Conservation (phyloP, 208 protist species). For the Trypanosoma avium region DNA sequence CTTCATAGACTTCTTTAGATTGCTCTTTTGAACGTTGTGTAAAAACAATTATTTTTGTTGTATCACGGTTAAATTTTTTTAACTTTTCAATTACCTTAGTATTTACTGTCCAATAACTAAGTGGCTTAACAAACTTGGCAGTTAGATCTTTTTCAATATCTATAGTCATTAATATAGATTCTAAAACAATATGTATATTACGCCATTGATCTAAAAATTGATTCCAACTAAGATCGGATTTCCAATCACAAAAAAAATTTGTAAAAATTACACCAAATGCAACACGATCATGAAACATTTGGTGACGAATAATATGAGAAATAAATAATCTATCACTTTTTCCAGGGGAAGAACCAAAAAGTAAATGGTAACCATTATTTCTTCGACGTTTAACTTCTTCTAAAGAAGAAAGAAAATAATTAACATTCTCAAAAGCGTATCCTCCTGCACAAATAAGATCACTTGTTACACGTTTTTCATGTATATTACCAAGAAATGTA, state of each 20-base stretch:
- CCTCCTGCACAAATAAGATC: conserved; percentile 1
- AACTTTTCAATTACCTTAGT: background rate
- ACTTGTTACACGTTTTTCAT: conserved; percentile 1
- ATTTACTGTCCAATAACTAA: background rate
- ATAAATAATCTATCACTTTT: conserved; percentile 1
- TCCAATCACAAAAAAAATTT: background rate
- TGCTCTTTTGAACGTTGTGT: background rate
- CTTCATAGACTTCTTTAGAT: background rate
- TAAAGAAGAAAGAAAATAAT: background rate
- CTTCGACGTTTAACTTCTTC: background rate
- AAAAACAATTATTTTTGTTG: conserved; percentile 3
- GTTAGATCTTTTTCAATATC: background rate
- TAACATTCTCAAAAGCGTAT: background rate
- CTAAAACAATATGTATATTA: background rate
- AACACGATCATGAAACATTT: conserved; percentile 3
- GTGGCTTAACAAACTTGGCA: background rate
- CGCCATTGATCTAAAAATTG: background rate
- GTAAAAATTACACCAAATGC: conserved; percentile 4
- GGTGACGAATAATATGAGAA: background rate
- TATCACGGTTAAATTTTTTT: background rate
- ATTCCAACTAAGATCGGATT: conserved; percentile 4
- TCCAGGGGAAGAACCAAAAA: background rate
- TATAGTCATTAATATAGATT: background rate
- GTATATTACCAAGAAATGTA: conserved; percentile 2
- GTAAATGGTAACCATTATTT: background rate